These are phyloP conservation scores for Tephrocybe sp. DNA, from an alignment of 768 basidiomycete genomes.

Conservation along the genomic window DNA sequence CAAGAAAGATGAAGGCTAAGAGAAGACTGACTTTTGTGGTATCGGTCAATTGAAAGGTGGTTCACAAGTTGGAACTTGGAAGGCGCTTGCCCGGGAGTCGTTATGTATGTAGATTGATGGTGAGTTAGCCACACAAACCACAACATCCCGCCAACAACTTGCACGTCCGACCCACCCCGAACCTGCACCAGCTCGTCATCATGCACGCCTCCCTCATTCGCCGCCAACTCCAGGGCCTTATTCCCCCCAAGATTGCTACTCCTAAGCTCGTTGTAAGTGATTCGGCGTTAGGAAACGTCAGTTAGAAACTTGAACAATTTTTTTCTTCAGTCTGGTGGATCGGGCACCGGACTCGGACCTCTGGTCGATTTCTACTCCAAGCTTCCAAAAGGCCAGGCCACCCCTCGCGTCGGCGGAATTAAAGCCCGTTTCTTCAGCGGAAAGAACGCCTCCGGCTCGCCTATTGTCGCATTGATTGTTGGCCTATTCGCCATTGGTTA, in stretches of 20 bases:
- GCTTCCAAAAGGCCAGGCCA: constrained; percentile 85
- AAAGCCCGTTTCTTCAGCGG: constrained; percentile 85
- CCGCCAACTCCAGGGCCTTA: constrained; percentile 79
- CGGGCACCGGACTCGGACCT: constrained; percentile 76
- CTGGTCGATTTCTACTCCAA: constrained; percentile 97
- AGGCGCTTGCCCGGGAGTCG: too few relatives aligned
- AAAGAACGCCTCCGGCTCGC: constrained; percentile 78
- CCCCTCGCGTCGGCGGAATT: constrained; percentile 63
- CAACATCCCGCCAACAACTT: constrained; percentile 6
- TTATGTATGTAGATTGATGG: too few relatives aligned
- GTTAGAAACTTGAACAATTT: constrained; percentile 8
- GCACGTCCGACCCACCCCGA: constrained; percentile 24
- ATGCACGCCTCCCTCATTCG: constrained; percentile 87
- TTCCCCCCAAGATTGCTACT: constrained; percentile 95
- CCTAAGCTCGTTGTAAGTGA: constrained; percentile 79
- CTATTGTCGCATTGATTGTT: constrained; percentile 61
- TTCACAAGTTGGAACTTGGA: background rate
- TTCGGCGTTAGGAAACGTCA: background rate
- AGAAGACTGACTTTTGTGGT: too few relatives aligned
- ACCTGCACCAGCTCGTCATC: constrained; percentile 23
- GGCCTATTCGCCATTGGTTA: constrained; percentile 78
- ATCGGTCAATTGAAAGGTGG: background rate
- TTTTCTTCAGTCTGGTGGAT: constrained; percentile 66
- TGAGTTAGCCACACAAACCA: constrained; percentile 8
- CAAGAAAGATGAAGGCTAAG: too few relatives aligned